Evolutionary conservation across 2,329 filamentous ascomycete species (phyloP).

Genomic region (Pestalotiopsis sp.): DNA sequence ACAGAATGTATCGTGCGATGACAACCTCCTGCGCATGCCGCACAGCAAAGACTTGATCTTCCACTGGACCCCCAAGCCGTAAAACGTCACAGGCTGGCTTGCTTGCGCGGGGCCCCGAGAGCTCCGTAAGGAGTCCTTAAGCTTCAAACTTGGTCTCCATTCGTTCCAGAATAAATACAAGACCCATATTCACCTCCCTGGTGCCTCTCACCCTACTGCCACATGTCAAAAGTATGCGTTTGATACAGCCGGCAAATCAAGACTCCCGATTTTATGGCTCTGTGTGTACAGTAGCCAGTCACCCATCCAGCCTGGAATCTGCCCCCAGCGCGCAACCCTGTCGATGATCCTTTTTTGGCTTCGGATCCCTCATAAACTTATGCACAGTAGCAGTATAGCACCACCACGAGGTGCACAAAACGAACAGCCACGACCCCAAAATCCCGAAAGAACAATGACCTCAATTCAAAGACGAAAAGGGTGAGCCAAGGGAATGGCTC

Average conservation of each 20-base stretch:
- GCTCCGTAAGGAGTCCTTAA: neutral
- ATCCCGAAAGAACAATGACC: too few relatives aligned
- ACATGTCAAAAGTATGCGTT: neutral
- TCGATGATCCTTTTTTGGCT: neutral
- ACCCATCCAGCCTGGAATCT: neutral
- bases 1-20: too few relatives aligned
- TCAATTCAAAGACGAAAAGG: too few relatives aligned
- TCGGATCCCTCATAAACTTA: neutral
- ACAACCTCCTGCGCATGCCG: too few relatives aligned
- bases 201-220: neutral
- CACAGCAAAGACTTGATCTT: too few relatives aligned
- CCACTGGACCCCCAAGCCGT: neutral
- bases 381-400: too few relatives aligned
- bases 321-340: neutral
- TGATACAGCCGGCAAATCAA: too few relatives aligned
- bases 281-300: neutral
- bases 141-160: neutral
- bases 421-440: neutral
- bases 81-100: neutral
- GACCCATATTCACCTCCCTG: neutral
- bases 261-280: neutral
- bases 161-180: neutral
- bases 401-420: neutral
- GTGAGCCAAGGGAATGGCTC: too few relatives aligned
- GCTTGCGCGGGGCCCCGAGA: neutral